phyloP scores from a whole-genome alignment of 148 eudicot species.

The Amaranthus palmeri region DNA sequence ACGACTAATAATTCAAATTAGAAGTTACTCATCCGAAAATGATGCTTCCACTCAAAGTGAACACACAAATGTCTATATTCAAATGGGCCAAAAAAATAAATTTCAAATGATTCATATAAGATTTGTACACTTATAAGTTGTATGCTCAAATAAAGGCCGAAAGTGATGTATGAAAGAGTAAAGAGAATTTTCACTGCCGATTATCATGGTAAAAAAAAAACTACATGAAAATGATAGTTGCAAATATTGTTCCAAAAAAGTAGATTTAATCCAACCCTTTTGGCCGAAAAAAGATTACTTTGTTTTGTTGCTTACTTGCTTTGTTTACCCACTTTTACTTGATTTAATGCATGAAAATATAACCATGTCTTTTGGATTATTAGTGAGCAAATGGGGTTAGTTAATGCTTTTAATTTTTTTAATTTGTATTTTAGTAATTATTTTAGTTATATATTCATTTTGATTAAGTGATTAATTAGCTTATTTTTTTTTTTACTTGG shows the following conservation, averaged over 20 bases:
- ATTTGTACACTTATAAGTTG: background rate
- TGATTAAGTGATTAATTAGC: too few species aligned
- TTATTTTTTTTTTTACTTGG: too few species aligned
- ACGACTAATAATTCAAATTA: too few species aligned
- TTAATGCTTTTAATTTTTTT: too few species aligned
- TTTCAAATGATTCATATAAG: background rate
- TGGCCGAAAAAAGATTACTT: background rate
- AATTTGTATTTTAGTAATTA: too few species aligned
- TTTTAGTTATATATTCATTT: too few species aligned
- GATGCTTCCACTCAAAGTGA: too few species aligned
- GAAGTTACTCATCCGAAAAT: too few species aligned
- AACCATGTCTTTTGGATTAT: background rate
- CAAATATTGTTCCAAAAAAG: constrained; percentile 11
- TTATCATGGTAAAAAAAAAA: background rate
- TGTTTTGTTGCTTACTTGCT: constrained; percentile 3
- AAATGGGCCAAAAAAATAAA: background rate
- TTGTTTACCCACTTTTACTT: background rate
- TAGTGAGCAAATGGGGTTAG: too few species aligned
- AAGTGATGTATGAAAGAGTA: constrained; percentile 13
- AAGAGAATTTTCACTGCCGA: constrained; percentile 12
- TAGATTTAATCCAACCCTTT: constrained; percentile 10
- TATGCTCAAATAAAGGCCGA: constrained; percentile 3
- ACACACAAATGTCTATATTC: background rate
- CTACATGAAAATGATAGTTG: constrained; percentile 14
- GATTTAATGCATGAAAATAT: background rate